phyloP scores from a whole-genome alignment of 768 basidiomycete species.

The Albatrellus ellisii region DNA sequence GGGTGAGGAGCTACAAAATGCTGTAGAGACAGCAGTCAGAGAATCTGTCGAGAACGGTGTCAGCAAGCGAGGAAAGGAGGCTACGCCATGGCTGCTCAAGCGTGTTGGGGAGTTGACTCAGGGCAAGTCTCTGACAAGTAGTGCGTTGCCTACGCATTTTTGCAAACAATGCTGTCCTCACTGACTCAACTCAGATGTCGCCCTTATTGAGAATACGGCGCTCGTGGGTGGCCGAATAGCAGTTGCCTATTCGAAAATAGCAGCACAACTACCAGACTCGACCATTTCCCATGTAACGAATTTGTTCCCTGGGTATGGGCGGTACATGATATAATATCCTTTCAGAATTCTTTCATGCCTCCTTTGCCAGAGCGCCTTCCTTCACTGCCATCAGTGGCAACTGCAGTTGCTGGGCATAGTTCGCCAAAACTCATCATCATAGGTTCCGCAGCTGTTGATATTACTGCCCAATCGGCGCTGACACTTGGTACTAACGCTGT shows the following conservation, averaged over 20 bases:
- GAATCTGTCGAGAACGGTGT: slow-evolving; percentile 80
- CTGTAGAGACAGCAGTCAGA: slow-evolving; percentile 71
- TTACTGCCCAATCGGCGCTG: slow-evolving; percentile 46
- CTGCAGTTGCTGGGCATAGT: too few relatives aligned
- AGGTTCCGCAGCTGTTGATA: slow-evolving; percentile 84
- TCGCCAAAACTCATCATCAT: slow-evolving; percentile 51
- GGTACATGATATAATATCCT: too few relatives aligned
- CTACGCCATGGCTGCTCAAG: slow-evolving; percentile 85
- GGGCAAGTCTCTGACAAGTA: slow-evolving; percentile 61
- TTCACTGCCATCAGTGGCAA: too few relatives aligned
- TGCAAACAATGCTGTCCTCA: background rate
- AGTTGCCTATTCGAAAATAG: slow-evolving; percentile 51
- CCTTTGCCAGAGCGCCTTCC: too few relatives aligned
- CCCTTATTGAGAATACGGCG: slow-evolving; percentile 82
- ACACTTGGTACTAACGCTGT: slow-evolving; percentile 17
- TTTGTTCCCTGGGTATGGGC: too few relatives aligned
- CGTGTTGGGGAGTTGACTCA: slow-evolving; percentile 72
- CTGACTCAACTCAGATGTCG: slow-evolving; percentile 47
- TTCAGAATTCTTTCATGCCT: too few relatives aligned
- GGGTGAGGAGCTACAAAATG: slow-evolving; percentile 59
- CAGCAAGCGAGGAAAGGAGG: slow-evolving; percentile 74
- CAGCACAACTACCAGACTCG: too few relatives aligned
- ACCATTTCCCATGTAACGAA: too few relatives aligned
- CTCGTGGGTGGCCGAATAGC: slow-evolving; percentile 70
- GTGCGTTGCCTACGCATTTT: slow-evolving; percentile 26